Evolutionary conservation across 2,329 filamentous ascomycete genomes (phyloP), one percentile per base, ranked within the genome.

Genomic region (Dissoconium aciculare): DNA sequence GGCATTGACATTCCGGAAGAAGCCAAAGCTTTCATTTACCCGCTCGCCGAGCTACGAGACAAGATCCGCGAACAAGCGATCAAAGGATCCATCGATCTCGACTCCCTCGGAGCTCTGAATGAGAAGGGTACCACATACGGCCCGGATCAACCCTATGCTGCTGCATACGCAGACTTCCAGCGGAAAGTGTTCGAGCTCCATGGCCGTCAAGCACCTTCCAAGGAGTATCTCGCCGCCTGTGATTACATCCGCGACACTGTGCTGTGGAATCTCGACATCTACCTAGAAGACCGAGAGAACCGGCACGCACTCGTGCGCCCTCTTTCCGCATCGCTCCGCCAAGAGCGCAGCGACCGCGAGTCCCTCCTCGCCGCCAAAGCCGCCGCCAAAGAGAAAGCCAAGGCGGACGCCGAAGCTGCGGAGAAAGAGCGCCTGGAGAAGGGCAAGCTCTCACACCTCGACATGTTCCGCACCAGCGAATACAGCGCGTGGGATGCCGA

Each of bases 401-500:
- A 82, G 34, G 63, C 63, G n/a, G 67, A 70, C 36, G 62, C 62
- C 12, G 51, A 47, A 26, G 55, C 62, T 29, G 64, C 61, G 1
- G 64, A 66, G 30, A 49, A 44, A 34, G 60, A 64, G 42, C 61
- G 56, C 36, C 51, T 60, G 9, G 63, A 69, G 40, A 67, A 67
- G 45, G 71, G 67, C 9, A 71, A 67, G 47, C 45, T 74, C n/a
- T 62, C 58, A 30, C 71, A 63, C 17, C 42, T 59, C 35, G 65
- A 69, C 4, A 69, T 75, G 66, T 75, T 74, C 54, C 59, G 57
- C 35, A 64, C 59, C 3, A 53, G 48, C 30, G 71, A 78, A 39
- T 93, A 75, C 49, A 71, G 65, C 42, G 80, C 69, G 11, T 93
- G 82, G 81, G 83, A 93, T 50, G 74, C 67, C 4, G 76, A 87